phyloP scores from a whole-genome alignment of 2,329 filamentous ascomycete species.

The Colletotrichum scovillei region DNA sequence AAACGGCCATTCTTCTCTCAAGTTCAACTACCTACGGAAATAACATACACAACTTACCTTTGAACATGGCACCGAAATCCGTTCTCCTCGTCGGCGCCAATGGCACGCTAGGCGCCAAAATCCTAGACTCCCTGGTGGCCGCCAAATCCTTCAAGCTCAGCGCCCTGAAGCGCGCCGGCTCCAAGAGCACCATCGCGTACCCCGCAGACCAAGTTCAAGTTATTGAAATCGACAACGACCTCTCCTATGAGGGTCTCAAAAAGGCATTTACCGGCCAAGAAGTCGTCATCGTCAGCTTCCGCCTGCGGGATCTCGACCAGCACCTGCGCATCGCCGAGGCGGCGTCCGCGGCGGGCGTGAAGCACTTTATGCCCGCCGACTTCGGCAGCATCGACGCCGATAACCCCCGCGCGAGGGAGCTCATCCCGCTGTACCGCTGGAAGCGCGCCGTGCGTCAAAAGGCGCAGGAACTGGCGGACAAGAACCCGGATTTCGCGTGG shows the following conservation, averaged over 20 bases:
- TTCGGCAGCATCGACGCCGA: conserved; percentile 53
- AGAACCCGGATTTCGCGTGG: conserved; percentile 45
- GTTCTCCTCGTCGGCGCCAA: conserved; percentile 52
- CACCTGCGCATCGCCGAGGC: conserved; percentile 51
- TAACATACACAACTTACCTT: neutral
- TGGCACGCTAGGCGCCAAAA: conserved; percentile 48
- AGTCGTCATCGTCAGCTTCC: conserved; percentile 50
- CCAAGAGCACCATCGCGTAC: conserved; percentile 40
- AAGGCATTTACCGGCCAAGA: conserved; percentile 47
- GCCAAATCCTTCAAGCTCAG: conserved; percentile 46
- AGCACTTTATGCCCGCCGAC: conserved; percentile 53
- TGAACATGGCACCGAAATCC: conserved; percentile 45
- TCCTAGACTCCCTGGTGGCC: conserved; percentile 46
- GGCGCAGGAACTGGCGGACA: conserved; percentile 42
- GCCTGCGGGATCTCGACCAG: conserved; percentile 41
- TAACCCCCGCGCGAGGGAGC: conserved; percentile 45
- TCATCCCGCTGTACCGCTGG: conserved; percentile 49
- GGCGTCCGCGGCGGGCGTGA: conserved; percentile 48
- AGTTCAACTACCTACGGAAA: neutral
- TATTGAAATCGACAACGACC: conserved; percentile 44
- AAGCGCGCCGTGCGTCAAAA: conserved; percentile 48
- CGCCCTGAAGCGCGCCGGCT: conserved; percentile 47
- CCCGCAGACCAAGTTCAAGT: conserved; percentile 34
- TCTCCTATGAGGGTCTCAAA: conserved; percentile 45
- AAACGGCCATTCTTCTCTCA: neutral